Evolutionary conservation across 2,329 filamentous ascomycete genomes (phyloP).

Genomic region (Pseudogymnoascus sp.): DNA sequence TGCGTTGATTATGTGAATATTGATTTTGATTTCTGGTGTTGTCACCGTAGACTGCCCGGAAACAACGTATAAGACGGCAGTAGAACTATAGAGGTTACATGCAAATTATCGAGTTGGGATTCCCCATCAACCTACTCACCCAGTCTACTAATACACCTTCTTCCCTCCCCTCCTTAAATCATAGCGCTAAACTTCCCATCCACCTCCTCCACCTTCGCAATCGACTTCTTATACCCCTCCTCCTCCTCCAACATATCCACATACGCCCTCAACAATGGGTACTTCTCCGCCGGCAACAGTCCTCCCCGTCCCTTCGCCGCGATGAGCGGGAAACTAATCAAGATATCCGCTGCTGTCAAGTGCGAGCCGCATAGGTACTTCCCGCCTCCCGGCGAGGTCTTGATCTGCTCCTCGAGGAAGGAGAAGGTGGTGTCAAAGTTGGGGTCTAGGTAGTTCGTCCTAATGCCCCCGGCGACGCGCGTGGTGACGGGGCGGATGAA

Average conservation of each 20-base stretch:
- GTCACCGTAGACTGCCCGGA: too few relatives aligned
- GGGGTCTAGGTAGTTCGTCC: slow-evolving; percentile 37
- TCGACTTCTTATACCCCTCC: slow-evolving; percentile 38
- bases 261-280: slow-evolving; percentile 41
- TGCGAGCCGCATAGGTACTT: slow-evolving; percentile 42
- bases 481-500: slow-evolving; percentile 60
- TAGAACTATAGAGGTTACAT: background rate
- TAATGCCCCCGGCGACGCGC: slow-evolving; percentile 42
- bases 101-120: background rate
- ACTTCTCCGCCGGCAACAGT: slow-evolving; percentile 33
- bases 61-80: background rate
- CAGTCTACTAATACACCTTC: background rate
- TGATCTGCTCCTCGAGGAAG: slow-evolving; percentile 45
- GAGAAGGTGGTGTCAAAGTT: slow-evolving; percentile 41
- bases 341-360: slow-evolving; percentile 45
- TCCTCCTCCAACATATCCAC: slow-evolving; percentile 37
- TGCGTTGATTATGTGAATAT: background rate
- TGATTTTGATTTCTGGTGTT: background rate
- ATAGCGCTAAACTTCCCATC: slow-evolving; percentile 27
- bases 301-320: slow-evolving; percentile 32
- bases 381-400: slow-evolving; percentile 39
- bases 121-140: background rate
- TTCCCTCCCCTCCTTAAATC: slow-evolving; percentile 1
- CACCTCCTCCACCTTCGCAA: slow-evolving; percentile 41
- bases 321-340: slow-evolving; percentile 45